These are phyloP conservation scores for Dactylellina drechsleri DNA, from an alignment of 2,329 filamentous ascomycete genomes.

Conservation along the genomic window DNA sequence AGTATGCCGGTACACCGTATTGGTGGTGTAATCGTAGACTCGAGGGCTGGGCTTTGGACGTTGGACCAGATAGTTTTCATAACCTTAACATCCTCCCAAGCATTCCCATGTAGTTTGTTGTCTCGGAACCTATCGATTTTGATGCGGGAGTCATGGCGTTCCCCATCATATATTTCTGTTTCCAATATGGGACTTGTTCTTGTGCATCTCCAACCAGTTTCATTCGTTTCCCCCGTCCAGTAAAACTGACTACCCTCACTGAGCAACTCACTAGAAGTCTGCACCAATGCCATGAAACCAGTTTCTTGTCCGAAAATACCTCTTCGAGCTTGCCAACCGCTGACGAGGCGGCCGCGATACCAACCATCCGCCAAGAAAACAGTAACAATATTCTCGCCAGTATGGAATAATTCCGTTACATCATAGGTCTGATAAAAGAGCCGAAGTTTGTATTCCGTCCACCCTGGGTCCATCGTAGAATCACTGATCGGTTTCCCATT, in stretches of 20 bases:
- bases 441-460: slow-evolving; percentile 36
- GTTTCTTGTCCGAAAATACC: slow-evolving; percentile 37
- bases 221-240: slow-evolving; percentile 14
- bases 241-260: neutral
- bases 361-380: slow-evolving; percentile 36
- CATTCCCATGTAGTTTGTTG: neutral
- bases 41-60: slow-evolving; percentile 1
- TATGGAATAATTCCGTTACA: slow-evolving; percentile 6
- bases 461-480: slow-evolving; percentile 35
- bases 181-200: slow-evolving; percentile 19
- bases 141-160: slow-evolving; percentile 37
- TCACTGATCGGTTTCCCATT: slow-evolving; percentile 26
- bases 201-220: slow-evolving; percentile 48
- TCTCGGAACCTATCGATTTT: slow-evolving; percentile 12
- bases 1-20: slow-evolving; percentile 28
- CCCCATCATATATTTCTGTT: slow-evolving; percentile 43
- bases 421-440: slow-evolving; percentile 42
- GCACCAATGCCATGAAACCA: slow-evolving; percentile 30
- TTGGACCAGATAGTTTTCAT: slow-evolving; percentile 18
- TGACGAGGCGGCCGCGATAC: slow-evolving; percentile 40
- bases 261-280: neutral
- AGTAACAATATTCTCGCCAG: slow-evolving; percentile 15
- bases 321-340: slow-evolving; percentile 36
- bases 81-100: slow-evolving; percentile 35
- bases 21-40: slow-evolving; percentile 22